Conservation (phyloP, 305 asterid genomes). For the Fraxinus albicans region DNA sequence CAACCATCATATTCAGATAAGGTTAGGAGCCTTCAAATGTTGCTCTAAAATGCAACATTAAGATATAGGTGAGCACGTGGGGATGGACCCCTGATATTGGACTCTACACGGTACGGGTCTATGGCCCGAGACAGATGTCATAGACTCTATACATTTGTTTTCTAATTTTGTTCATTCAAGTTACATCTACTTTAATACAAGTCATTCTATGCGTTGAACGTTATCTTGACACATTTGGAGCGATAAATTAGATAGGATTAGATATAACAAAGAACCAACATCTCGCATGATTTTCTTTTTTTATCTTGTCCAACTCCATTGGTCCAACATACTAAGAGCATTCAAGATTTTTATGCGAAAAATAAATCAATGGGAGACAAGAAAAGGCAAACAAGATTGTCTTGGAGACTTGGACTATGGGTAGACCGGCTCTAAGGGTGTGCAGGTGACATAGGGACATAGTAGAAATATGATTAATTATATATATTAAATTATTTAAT, state of each 20-base stretch:
- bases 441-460: background rate
- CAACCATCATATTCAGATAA: conserved; percentile 23
- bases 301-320: background rate
- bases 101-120: conserved; percentile 20
- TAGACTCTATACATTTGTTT: background rate
- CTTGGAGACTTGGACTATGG: background rate
- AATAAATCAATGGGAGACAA: background rate
- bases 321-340: background rate
- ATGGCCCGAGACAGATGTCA: conserved; percentile 23
- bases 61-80: conserved; percentile 33
- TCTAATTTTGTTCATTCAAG: background rate
- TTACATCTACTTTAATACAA: background rate
- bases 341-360: background rate
- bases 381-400: background rate
- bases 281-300: background rate
- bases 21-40: conserved; percentile 22
- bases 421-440: background rate
- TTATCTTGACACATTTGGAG: background rate
- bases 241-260: no score
- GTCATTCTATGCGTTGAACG: background rate
- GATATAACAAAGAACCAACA: background rate
- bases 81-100: conserved; percentile 24
- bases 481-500: no score
- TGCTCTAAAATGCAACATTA: conserved; percentile 17
- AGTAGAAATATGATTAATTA: background rate